Base-by-base conservation (phyloP, 768 basidiomycete species). In the Auricularia sp. region DNA sequence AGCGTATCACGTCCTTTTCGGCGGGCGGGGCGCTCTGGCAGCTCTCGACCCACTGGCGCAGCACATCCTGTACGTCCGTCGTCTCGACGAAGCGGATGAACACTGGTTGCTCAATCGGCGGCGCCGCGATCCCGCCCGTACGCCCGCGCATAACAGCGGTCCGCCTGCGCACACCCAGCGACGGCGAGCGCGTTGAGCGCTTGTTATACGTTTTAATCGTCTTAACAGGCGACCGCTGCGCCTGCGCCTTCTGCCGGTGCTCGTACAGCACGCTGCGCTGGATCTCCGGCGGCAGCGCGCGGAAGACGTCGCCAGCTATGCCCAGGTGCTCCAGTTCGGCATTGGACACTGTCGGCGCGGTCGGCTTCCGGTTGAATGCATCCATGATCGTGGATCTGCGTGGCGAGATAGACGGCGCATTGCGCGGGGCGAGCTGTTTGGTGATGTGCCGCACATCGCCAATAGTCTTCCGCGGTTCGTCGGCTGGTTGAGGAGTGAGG, bases 271-370 rank as follows among this genome's bases (percentile, higher is more conserved):
- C 87, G 70, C 96, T 92, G 62, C 84, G 81, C 71, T 92, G 89
- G 54, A 92, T 72, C 29, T 83, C 80, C 1, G 75, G 73, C 0
- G 92, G 92, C 2, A 98, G 73, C 37, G 74, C 77, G 0, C 74
- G 76, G 69, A 90, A 94, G 5, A 91, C 85, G 6, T 80, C 83
- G 0, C 85, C 85, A 71, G 94, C 93, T 70, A 98, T 83, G 11
- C 81, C 84, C 29, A 94, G 78, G 44, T 81, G 78, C 14, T 70
- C 74, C 47, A 97, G 78, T 69, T 92, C 85, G 2, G 73, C 77
- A 18, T 85, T 80, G 0, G 83, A 74, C 29, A 88, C 77, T 29
- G 77, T 79, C 24, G 82, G 73, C 0, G 75, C 70, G 16, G 76
- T 74, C 69, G 77, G 64, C 18, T 68, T 73, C 13, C 7, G 16